phyloP scores from a whole-genome alignment of 306 rosid genomes.

The Pyrus bretschneideri region DNA sequence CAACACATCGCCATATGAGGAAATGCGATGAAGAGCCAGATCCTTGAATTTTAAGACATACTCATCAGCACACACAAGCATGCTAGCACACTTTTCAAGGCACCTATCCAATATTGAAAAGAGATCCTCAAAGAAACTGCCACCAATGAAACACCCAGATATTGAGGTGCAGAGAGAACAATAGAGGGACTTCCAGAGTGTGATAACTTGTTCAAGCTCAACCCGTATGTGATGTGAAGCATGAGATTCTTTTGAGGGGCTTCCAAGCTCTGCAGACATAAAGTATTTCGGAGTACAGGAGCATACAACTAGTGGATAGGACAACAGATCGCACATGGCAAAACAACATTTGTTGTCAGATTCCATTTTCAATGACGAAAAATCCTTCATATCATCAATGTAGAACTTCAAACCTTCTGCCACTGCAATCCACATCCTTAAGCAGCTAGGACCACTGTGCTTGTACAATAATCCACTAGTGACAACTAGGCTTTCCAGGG shows the following conservation, averaged over 20 bases:
- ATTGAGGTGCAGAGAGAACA: slow-evolving; percentile 36
- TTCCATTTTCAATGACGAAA: slow-evolving; percentile 30
- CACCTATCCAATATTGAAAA: slow-evolving; percentile 32
- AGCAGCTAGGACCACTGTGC: slow-evolving; percentile 35
- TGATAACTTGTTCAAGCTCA: slow-evolving; percentile 40
- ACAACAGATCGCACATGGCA: slow-evolving; percentile 43
- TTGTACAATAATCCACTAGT: slow-evolving; percentile 43
- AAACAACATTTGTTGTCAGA: slow-evolving; percentile 31
- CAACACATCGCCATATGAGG: slow-evolving; percentile 47
- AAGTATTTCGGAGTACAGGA: slow-evolving; percentile 25
- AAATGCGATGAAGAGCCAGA: slow-evolving; percentile 29
- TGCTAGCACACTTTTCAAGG: slow-evolving; percentile 39
- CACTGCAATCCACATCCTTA: slow-evolving; percentile 55
- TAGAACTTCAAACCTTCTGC: slow-evolving; percentile 45
- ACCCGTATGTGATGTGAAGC: slow-evolving; percentile 23
- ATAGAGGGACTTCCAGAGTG: slow-evolving; percentile 66
- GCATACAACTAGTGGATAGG: slow-evolving; percentile 54
- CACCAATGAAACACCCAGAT: slow-evolving; percentile 31
- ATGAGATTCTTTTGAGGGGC: slow-evolving; percentile 22
- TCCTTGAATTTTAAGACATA: slow-evolving; percentile 28
- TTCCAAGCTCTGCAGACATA: slow-evolving; percentile 21
- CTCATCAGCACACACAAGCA: slow-evolving; percentile 23
- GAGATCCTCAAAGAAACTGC: slow-evolving; percentile 45
- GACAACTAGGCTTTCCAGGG: slow-evolving; percentile 41
- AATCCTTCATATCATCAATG: slow-evolving; percentile 32